phyloP scores from a whole-genome alignment of 306 rosid species.

The Cotoneaster glaucophyllus region DNA sequence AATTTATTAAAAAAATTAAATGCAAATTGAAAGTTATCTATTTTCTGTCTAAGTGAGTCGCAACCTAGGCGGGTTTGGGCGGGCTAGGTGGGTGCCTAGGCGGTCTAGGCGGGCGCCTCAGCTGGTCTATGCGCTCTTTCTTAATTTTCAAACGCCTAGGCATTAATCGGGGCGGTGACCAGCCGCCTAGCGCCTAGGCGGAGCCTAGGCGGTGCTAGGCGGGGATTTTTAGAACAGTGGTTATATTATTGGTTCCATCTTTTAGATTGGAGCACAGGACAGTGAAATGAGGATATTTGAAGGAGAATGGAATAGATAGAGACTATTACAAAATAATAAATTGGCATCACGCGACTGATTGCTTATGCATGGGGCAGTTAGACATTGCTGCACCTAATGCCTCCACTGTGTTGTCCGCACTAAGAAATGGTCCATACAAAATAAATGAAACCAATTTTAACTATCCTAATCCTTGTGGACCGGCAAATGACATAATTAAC shows the following conservation, averaged over 20 bases:
- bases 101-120: too few relatives aligned
- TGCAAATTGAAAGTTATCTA: too few relatives aligned
- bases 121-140: too few relatives aligned
- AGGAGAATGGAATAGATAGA: not conserved
- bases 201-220: too few relatives aligned
- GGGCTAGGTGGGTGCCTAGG: too few relatives aligned
- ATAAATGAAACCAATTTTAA: conserved; percentile 8
- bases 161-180: too few relatives aligned
- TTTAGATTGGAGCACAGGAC: not conserved
- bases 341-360: not conserved
- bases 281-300: not conserved
- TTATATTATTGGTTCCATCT: not conserved
- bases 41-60: too few relatives aligned
- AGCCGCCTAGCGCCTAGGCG: too few relatives aligned
- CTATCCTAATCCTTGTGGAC: not conserved
- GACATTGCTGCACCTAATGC: conserved; percentile 10
- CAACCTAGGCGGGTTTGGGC: too few relatives aligned
- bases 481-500: not conserved
- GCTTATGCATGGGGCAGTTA: not conserved
- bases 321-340: not conserved
- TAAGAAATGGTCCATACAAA: conserved; percentile 13
- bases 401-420: not conserved
- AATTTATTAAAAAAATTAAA: too few relatives aligned
- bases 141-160: too few relatives aligned
- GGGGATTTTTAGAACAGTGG: too few relatives aligned